Conservation (phyloP, 257 asterid genomes). For the Voacanga thouarsii region DNA sequence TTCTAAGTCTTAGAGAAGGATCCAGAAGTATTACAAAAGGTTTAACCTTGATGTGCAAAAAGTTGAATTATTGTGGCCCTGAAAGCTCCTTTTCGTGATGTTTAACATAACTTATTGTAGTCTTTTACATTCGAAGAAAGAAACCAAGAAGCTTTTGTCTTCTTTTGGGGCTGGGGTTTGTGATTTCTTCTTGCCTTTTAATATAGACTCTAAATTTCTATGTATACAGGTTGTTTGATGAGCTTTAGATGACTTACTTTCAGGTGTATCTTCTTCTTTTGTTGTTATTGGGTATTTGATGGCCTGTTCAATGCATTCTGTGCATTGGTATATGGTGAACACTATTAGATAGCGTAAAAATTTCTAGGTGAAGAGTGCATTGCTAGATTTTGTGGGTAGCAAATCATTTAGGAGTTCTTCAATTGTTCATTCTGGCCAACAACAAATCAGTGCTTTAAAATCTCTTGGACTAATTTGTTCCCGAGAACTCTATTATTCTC, state of each 20-base stretch:
- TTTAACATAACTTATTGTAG: not conserved
- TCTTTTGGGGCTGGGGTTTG: not conserved
- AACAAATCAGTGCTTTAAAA: too few species aligned
- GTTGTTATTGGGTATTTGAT: constrained; percentile 49
- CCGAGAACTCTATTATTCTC: too few species aligned
- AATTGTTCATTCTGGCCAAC: constrained; percentile 52
- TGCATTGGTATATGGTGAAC: constrained; percentile 49
- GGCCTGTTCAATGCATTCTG: constrained; percentile 61
- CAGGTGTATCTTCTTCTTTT: constrained; percentile 5
- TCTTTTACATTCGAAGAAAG: not conserved
- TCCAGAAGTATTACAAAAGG: not conserved
- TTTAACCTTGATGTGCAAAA: not conserved
- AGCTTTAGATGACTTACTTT: constrained; percentile 2
- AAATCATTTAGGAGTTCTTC: constrained; percentile 39
- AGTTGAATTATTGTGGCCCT: not conserved
- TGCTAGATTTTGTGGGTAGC: constrained; percentile 48
- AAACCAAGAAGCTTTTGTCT: not conserved
- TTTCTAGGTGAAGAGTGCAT: constrained; percentile 15
- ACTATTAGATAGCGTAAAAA: constrained; percentile 26
- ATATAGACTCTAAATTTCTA: not conserved
- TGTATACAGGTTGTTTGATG: not conserved
- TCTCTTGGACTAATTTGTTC: too few species aligned
- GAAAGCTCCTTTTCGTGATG: not conserved
- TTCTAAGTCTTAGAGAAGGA: not conserved
- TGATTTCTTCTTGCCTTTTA: not conserved